Base-by-base conservation (phyloP, 169 alveolate genomes). In the Nephromyces sp. region DNA sequence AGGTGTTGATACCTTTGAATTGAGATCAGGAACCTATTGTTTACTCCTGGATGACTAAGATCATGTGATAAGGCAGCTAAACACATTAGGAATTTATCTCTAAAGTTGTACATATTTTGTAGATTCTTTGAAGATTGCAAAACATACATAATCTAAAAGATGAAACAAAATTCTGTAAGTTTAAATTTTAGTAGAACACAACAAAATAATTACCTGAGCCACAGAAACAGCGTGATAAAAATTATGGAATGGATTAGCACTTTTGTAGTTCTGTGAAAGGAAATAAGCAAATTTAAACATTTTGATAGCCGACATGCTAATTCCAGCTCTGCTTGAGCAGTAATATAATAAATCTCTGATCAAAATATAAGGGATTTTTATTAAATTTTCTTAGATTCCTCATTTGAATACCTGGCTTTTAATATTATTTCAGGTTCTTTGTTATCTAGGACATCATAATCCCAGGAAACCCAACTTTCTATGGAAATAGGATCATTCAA, bases 11-110 rank as follows among this genome's bases (percentile, higher is more conserved):
- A 32, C 73, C 74, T 32, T 53, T 73, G 25, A 71, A 30, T 24
- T 3, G 70, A 29, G 4, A 33, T 57, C 74, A 69, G 52, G 73
- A 53, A 76, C 52, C 52, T 64, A 62, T 76, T 76, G 61, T 76
- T 76, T 32, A 69, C 52, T 29, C 82, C 82, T 2, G 77, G 82
- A 57, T 76, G 82, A 6, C 76, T 73, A 3, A 76, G 8, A 66
- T 76, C 82, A 32, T 76, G 82, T 2, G 70, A 70, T 21, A 76
- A 70, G 2, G 82, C 82, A 5, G 78, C 82, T 15, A 76, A 69
- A 15, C 70, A 65, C 51, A 76, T 33, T 15, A 70, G 74, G 15
- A 76, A 25, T 27, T 62, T 57, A 51, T 76, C 82, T 6, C 52
- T 61, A 15, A 73, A 73, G 1, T 65, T 63, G 33, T 64, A 76